Percentiles rank a stretch among this genome's conserved stretches.
These are phyloP conservation scores for Hymenoscyphus linearis DNA, from an alignment of 2,329 filamentous ascomycete species.

Conservation along the genomic window DNA sequence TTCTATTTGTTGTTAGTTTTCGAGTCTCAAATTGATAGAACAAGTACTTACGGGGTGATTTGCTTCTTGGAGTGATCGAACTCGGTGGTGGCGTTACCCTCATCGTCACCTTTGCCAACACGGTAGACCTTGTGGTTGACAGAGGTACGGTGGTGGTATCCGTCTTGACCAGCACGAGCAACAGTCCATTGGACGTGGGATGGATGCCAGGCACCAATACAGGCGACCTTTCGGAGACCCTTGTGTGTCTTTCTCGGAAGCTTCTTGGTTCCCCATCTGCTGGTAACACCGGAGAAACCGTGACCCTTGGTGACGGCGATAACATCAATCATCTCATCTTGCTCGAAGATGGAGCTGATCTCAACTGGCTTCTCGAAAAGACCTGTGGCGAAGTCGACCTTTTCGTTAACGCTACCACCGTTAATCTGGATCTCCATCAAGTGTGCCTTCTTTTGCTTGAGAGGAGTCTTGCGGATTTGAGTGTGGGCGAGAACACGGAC, in stretches of 20 bases:
- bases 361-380: slow-evolving; percentile 99
- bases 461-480: slow-evolving; percentile 96
- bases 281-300: slow-evolving; percentile 95
- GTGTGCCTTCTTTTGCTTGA: slow-evolving; percentile 99
- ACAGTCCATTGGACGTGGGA: slow-evolving; percentile 99
- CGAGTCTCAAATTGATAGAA: neutral
- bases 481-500: slow-evolving; percentile 99
- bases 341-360: slow-evolving; percentile 92
- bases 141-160: slow-evolving; percentile 99
- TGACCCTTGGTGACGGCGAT: slow-evolving; percentile 99
- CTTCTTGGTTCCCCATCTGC: slow-evolving; percentile 99
- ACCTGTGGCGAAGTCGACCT: slow-evolving; percentile 91
- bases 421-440: slow-evolving; percentile 99
- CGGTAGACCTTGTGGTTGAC: slow-evolving; percentile 99
- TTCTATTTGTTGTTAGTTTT: slow-evolving; percentile 48
- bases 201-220: slow-evolving; percentile 99
- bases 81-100: slow-evolving; percentile 90
- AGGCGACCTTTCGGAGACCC: slow-evolving; percentile 99
- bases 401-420: slow-evolving; percentile 90
- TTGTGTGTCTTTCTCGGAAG: slow-evolving; percentile 99
- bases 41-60: slow-evolving; percentile 88
- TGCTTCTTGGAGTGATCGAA: slow-evolving; percentile 98
- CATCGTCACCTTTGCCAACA: slow-evolving; percentile 86
- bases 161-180: slow-evolving; percentile 98
- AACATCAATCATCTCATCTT: slow-evolving; percentile 99